phyloP scores from a whole-genome alignment of 192 early-diverging fungal genomes.

The Umbelopsis isabellina region DNA sequence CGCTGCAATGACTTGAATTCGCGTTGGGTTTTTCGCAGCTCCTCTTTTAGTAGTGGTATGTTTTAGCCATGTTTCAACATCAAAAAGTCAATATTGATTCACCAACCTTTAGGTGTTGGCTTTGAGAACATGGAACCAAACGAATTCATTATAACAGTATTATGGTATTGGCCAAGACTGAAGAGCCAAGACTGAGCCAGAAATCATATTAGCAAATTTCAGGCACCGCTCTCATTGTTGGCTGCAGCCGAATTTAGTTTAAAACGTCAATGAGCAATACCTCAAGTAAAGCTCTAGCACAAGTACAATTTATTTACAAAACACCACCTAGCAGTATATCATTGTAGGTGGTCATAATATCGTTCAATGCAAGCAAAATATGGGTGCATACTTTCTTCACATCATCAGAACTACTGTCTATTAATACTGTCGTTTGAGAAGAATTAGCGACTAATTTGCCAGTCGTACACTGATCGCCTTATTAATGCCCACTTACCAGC shows the following conservation, averaged over 20 bases:
- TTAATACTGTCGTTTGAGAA: not conserved
- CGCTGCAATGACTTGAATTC: conserved; percentile 29
- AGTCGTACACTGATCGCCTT: too few species aligned
- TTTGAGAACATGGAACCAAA: conserved; percentile 19
- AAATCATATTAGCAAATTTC: not conserved
- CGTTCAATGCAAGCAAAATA: conserved; percentile 3
- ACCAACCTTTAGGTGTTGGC: conserved; percentile 27
- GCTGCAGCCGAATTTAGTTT: too few species aligned
- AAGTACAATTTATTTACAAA: not conserved
- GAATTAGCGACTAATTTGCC: not conserved
- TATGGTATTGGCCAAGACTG: not conserved
- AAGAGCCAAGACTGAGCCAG: not conserved
- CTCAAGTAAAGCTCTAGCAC: too few species aligned
- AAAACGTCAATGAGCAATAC: too few species aligned
- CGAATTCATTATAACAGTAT: conserved; percentile 7
- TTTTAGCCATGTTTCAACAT: not conserved
- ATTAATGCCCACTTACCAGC: conserved; percentile 7
- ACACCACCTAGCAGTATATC: conserved; percentile 7
- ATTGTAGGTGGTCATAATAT: conserved; percentile 8
- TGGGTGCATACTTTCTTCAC: not conserved
- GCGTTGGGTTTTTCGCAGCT: conserved; percentile 33
- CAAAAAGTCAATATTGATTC: not conserved
- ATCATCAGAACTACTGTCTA: not conserved
- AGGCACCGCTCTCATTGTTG: conserved; percentile 2
- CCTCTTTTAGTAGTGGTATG: conserved; percentile 13